These are phyloP conservation scores for Aegilops bicornis DNA, from an alignment of 176 grass and related monocot species.

Conservation along the genomic window DNA sequence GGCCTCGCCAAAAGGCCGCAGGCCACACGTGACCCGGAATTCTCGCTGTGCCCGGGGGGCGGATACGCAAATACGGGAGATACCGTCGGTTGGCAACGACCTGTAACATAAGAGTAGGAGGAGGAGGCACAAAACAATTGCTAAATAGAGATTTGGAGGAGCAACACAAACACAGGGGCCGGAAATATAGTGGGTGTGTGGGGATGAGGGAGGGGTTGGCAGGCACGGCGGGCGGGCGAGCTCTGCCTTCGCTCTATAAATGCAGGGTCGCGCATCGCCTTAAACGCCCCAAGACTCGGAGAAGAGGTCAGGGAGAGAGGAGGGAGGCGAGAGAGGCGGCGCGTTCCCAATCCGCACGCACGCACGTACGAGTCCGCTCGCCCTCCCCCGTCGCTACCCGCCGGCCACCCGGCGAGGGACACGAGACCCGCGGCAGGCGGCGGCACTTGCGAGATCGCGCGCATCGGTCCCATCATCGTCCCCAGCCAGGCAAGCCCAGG, in stretches of 20 bases:
- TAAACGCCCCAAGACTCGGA: constrained; percentile 25
- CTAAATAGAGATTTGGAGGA: not conserved
- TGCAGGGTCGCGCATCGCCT: constrained; percentile 15
- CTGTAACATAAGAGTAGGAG: not conserved
- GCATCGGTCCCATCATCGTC: constrained; percentile 9
- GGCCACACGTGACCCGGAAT: not conserved
- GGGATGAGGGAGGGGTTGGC: constrained; percentile 33
- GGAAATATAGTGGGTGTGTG: constrained; percentile 25
- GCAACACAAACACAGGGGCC: not conserved
- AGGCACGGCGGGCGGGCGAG: not conserved
- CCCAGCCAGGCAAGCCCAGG: not conserved
- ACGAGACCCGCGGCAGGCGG: not conserved
- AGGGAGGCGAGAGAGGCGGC: not conserved
- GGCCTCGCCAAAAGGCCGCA: not conserved
- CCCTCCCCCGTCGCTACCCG: not conserved
- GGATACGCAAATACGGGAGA: not conserved
- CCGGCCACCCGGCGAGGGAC: not conserved
- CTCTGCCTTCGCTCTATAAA: constrained; percentile 38
- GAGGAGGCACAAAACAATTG: not conserved
- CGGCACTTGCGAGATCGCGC: constrained; percentile 1
- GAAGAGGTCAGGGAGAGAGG: constrained; percentile 27
- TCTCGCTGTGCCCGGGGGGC: not conserved
- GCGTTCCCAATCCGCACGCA: constrained; percentile 8
- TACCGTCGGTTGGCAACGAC: constrained; percentile 13
- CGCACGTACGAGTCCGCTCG: not conserved